Evolutionary conservation across 805 yeast genomes (phyloP).

Genomic region (Candida ulmi): DNA sequence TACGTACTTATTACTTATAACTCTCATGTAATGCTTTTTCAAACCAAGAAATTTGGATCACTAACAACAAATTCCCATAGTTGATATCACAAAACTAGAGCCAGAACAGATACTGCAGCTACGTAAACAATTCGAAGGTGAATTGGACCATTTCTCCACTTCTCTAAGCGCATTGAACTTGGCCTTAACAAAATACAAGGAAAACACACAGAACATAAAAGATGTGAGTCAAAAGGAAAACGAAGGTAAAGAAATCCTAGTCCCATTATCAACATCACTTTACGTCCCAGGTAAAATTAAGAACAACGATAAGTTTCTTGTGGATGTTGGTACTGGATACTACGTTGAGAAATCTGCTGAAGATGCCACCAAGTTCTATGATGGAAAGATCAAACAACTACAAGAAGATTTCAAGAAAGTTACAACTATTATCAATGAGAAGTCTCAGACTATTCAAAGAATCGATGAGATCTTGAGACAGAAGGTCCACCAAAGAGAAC

Average conservation of each 20-base stretch:
- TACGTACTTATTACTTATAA: too few species aligned
- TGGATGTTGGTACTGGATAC: constrained; percentile 96
- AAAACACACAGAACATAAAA: constrained; percentile 69
- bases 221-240: constrained; percentile 36
- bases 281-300: constrained; percentile 82
- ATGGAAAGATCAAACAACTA: constrained; percentile 66
- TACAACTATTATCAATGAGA: constrained; percentile 69
- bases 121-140: constrained; percentile 78
- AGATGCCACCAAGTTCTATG: constrained; percentile 69
- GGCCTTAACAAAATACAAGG: constrained; percentile 77
- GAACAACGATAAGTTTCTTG: constrained; percentile 65
- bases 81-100: constrained; percentile 65
- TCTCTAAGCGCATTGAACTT: constrained; percentile 79
- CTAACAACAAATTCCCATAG: constrained; percentile 19
- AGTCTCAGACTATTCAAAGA: constrained; percentile 55
- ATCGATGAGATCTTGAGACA: constrained; percentile 54
- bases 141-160: constrained; percentile 77
- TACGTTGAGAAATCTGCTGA: constrained; percentile 72
- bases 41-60: too few species aligned
- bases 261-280: constrained; percentile 84
- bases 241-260: constrained; percentile 53
- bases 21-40: too few species aligned
- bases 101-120: constrained; percentile 83
- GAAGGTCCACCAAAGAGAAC: constrained; percentile 41
- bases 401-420: constrained; percentile 69